Percentiles rank a stretch among this genome's conserved stretches.
Conservation (phyloP, 108 stramenopile species). For the Nannochloropsis gaditana region DNA sequence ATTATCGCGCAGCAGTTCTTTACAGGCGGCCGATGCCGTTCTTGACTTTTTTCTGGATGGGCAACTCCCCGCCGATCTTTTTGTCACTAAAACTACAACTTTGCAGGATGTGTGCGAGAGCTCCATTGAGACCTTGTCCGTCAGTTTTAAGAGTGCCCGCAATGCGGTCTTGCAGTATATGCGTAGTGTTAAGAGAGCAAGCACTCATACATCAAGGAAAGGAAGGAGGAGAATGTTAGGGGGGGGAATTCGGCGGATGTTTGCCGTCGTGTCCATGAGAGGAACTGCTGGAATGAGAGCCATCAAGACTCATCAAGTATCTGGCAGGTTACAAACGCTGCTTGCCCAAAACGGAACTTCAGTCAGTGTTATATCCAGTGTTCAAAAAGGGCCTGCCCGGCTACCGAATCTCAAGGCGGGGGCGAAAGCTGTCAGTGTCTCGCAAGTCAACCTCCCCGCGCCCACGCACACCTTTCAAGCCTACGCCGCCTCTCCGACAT, state of each 20-base stretch:
- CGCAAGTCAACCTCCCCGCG: not conserved
- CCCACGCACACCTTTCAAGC: not conserved
- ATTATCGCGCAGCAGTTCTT: not conserved
- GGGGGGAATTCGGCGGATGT: not conserved
- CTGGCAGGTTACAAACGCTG: not conserved
- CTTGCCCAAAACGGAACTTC: not conserved
- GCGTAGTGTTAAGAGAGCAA: not conserved
- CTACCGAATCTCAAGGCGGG: not conserved
- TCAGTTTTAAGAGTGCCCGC: not conserved
- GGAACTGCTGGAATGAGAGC: not conserved
- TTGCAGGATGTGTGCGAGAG: constrained; percentile 12
- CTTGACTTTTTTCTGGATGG: not conserved
- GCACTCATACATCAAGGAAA: not conserved
- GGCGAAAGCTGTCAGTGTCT: not conserved
- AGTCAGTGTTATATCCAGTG: not conserved
- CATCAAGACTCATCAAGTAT: not conserved
- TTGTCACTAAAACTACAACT: not conserved
- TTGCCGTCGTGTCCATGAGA: not conserved
- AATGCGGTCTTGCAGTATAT: not conserved
- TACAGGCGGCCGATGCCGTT: not conserved
- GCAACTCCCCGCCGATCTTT: not conserved
- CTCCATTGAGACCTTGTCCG: not conserved
- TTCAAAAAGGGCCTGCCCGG: not conserved
- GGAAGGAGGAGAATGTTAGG: not conserved
- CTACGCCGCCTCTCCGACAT: not conserved